These are phyloP conservation scores for Chytridiales sp. DNA, from an alignment of 371 early-diverging fungal species.

Conservation along the genomic window DNA sequence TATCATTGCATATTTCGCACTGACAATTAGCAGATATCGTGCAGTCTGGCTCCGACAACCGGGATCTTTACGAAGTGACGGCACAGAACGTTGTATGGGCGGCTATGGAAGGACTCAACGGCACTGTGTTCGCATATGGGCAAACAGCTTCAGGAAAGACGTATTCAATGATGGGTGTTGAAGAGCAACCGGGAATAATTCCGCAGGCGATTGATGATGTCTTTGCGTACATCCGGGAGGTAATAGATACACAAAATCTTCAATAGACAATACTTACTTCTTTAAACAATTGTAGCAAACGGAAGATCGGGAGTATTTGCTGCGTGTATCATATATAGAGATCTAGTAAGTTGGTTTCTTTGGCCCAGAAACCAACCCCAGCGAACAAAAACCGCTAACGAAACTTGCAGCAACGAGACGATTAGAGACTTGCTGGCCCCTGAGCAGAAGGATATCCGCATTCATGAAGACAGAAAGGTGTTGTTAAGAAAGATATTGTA, in stretches of 20 bases:
- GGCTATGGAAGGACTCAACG: slow-evolving; percentile 48
- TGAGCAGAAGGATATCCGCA: slow-evolving; percentile 70
- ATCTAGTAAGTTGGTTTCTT: slow-evolving; percentile 63
- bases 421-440: slow-evolving; percentile 80
- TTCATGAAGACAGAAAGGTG: slow-evolving; percentile 74
- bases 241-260: slow-evolving; percentile 8
- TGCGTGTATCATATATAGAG: slow-evolving; percentile 93
- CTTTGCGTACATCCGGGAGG: slow-evolving; percentile 69
- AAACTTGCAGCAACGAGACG: slow-evolving; percentile 67
- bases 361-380: neutral
- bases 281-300: slow-evolving; percentile 33
- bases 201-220: slow-evolving; percentile 81
- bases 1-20: neutral
- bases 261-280: slow-evolving; percentile 21
- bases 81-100: slow-evolving; percentile 37
- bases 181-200: slow-evolving; percentile 75
- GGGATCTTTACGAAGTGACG: slow-evolving; percentile 34
- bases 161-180: slow-evolving; percentile 60
- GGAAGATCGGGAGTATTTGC: slow-evolving; percentile 70
- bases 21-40: slow-evolving; percentile 28
- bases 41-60: slow-evolving; percentile 42
- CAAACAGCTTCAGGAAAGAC: slow-evolving; percentile 51
- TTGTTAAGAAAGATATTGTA: neutral
- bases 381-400: neutral
- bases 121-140: slow-evolving; percentile 38